These are phyloP conservation scores for Penicillium argentinense DNA, from an alignment of 495 filamentous ascomycete genomes.

Conservation along the genomic window DNA sequence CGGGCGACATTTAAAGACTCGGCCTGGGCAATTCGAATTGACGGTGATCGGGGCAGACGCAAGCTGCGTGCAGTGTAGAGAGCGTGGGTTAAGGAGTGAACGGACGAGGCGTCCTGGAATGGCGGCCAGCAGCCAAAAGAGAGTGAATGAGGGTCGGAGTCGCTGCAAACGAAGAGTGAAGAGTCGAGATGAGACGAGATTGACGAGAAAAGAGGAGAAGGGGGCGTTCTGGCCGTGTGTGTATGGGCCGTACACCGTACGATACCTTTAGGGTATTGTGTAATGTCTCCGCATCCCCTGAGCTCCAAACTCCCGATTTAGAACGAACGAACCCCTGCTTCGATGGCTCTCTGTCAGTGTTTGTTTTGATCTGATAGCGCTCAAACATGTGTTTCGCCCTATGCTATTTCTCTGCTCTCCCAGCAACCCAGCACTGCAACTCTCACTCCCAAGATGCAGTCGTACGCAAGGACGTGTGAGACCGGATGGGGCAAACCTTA, in stretches of 20 bases:
- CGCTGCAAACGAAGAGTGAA: slow-evolving; percentile 12
- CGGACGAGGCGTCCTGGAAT: slow-evolving; percentile 24
- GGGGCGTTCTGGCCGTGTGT: slow-evolving; percentile 12
- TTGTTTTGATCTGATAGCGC: not conserved
- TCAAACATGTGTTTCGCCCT: not conserved
- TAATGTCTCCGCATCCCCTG: slow-evolving; percentile 12
- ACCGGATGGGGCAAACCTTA: slow-evolving; percentile 10
- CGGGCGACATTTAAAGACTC: slow-evolving; percentile 15
- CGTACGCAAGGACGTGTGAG: not conserved
- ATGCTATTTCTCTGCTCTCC: not conserved
- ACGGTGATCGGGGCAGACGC: not conserved
- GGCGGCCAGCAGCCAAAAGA: slow-evolving; percentile 32
- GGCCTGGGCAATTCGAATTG: not conserved
- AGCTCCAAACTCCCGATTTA: slow-evolving; percentile 2
- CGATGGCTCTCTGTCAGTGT: not conserved
- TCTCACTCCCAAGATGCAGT: not conserved
- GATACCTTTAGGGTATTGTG: not conserved
- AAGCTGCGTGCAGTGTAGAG: not conserved
- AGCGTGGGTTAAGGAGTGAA: slow-evolving; percentile 26
- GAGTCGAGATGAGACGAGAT: slow-evolving; percentile 17
- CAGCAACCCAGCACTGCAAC: too few relatives aligned
- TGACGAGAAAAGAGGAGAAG: slow-evolving; percentile 26
- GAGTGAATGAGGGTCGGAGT: slow-evolving; percentile 9
- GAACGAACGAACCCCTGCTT: too few relatives aligned
- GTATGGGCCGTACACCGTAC: not conserved